Percentiles rank a stretch among this genome's conserved stretches.
Conservation (phyloP, 2,329 filamentous ascomycete genomes). For the Trichoderma afroharzianum region DNA sequence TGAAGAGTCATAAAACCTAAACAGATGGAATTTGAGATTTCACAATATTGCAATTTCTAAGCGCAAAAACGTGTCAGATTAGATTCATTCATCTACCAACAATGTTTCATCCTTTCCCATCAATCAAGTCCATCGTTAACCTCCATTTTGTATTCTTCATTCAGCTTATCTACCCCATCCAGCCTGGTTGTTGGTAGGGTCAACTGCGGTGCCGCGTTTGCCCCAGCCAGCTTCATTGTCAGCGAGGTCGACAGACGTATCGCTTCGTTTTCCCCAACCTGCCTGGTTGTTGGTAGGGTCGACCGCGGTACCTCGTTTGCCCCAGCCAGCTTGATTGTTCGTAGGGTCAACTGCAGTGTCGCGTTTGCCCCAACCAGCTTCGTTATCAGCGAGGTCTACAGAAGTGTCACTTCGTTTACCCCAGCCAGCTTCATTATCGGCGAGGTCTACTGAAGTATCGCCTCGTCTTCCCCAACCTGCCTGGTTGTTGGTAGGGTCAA, state of each 20-base stretch:
- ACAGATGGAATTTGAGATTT: neutral
- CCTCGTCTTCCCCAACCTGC: neutral
- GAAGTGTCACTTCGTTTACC: neutral
- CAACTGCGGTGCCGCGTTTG: neutral
- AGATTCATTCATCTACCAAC: neutral
- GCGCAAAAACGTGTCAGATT: fast-evolving
- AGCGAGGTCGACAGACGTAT: neutral
- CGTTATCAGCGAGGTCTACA: neutral
- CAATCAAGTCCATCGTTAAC: fast-evolving
- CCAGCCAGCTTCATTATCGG: neutral
- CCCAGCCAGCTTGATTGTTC: neutral
- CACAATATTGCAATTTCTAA: neutral
- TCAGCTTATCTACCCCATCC: neutral
- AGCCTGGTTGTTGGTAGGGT: neutral
- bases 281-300: neutral
- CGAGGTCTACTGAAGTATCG: neutral
- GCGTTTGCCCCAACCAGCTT: neutral
- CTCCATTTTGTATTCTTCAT: neutral
- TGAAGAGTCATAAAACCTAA: neutral
- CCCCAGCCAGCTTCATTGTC: neutral
- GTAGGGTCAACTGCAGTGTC: neutral
- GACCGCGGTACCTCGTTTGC: neutral
- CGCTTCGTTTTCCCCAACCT: neutral
- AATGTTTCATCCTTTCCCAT: neutral
- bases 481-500: neutral